Evolutionary conservation across 2,329 filamentous ascomycete species (phyloP), one percentile per base, ranked within the genome.

Genomic region (Cladosporium sp.): DNA sequence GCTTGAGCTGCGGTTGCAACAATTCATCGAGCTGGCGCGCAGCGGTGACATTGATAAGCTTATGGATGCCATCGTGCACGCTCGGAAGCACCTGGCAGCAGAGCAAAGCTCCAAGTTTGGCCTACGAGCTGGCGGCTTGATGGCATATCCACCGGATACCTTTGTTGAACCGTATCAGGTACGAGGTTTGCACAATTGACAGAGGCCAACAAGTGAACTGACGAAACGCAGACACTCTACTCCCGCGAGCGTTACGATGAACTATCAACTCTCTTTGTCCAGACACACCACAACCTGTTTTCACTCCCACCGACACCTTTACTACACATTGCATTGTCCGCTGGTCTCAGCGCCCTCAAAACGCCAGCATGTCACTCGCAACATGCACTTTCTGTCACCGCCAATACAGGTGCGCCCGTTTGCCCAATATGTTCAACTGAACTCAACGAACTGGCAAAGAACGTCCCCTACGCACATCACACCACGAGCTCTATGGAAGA

Each of bases 381-480:
- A 18, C 78, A 78, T 58, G 73, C 79, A 4, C 77, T 79, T 1
- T 56, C 78, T 72, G 84, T 68, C 1, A 68, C 85, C 9, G 77
- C 78, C 8, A 78, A 85, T 1, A 83, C 82, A 2, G 85, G 70
- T 9, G 70, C 86, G 7, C 85, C 83, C 42, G 83, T 97, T 36
- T 98, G 93, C 61, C 93, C 93, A 3, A 97, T 98, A 63, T 98
- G 93, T 74, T 93, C 86, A 41, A 93, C 86, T 0, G 93, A 98
- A 70, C 80, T 98, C 50, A 97, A 97, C 67, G 87, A 91, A 62
- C 79, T 98, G 29, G 92, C 93, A 2, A 78, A 85, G 45, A 84
- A 85, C 59, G 87, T 98, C 38, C 93, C 93, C 0, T 97, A 97
- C 62, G 93, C 93, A 2, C 87, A 95, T 63, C 93, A 98, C 67